Evolutionary conservation across 164 flowering plant genomes (phyloP).

Genomic region (Magnolia kwangsiensis): DNA sequence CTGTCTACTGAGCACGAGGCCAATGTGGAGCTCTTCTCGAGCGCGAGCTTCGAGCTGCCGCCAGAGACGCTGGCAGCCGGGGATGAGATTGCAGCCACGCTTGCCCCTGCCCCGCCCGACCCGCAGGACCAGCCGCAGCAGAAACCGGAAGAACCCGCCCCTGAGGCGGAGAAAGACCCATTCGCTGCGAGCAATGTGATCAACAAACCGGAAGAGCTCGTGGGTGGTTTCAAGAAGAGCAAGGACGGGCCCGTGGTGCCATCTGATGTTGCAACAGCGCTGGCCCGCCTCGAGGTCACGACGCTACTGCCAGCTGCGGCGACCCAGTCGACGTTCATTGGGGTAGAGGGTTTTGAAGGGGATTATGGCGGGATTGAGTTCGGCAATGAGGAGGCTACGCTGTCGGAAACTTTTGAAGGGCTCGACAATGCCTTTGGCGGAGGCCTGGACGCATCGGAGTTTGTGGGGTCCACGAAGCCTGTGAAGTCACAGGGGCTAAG

Average conservation of each 20-base stretch:
- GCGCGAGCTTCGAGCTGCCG: conserved; percentile 67
- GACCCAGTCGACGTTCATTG: conserved; percentile 70
- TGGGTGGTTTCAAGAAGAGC: conserved; percentile 83
- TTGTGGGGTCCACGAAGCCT: conserved; percentile 59
- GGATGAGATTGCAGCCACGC: conserved; percentile 63
- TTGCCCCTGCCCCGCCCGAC: conserved; percentile 31
- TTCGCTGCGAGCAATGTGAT: conserved; percentile 92
- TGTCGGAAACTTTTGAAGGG: conserved; percentile 87
- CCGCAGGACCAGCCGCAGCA: conserved; percentile 30
- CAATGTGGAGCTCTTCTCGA: conserved; percentile 57
- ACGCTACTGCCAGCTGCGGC: conserved; percentile 93
- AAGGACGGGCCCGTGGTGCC: conserved; percentile 35
- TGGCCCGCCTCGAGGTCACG: conserved; percentile 83
- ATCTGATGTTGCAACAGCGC: conserved; percentile 57
- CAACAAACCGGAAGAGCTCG: conserved; percentile 63
- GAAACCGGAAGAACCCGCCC: conserved; percentile 38
- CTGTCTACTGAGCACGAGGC: conserved; percentile 55
- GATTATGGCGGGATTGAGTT: conserved; percentile 96
- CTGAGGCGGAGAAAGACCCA: conserved; percentile 58
- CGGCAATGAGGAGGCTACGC: conserved; percentile 61
- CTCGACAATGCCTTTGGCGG: conserved; percentile 93
- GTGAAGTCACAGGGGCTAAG: conserved; percentile 47
- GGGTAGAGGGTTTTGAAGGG: conserved; percentile 96
- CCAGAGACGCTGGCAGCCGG: conserved; percentile 81
- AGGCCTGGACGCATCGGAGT: conserved; percentile 94